A percentile compares a stretch with the other conserved stretches of the same genome.
These are phyloP conservation scores for Botrytis squamosa DNA, from an alignment of 2,329 filamentous ascomycete species.

Conservation along the genomic window DNA sequence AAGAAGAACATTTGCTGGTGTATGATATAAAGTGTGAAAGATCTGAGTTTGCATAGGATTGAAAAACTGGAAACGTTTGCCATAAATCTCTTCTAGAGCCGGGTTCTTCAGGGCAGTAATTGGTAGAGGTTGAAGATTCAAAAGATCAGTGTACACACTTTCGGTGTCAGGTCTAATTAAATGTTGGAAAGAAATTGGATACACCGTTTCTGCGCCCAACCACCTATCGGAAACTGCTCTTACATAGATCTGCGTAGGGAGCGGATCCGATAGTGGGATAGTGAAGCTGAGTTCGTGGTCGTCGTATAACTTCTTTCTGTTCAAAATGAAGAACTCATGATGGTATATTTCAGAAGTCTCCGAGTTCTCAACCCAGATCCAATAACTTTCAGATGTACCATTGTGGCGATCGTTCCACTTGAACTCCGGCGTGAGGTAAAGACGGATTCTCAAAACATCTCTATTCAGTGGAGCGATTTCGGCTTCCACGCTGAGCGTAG, in stretches of 20 bases:
- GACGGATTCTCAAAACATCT: conserved; percentile 87
- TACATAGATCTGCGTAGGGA: conserved; percentile 95
- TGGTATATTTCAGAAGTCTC: conserved; percentile 98
- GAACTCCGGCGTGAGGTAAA: conserved; percentile 86
- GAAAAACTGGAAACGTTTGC: conserved; percentile 88
- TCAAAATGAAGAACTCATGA: conserved; percentile 94
- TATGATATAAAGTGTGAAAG: conserved; percentile 95
- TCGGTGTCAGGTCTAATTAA: conserved; percentile 96
- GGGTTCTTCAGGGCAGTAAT: conserved; percentile 86
- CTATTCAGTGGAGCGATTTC: conserved; percentile 95
- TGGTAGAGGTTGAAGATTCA: conserved; percentile 87
- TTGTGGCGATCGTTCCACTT: conserved; percentile 92
- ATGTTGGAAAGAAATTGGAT: conserved; percentile 95
- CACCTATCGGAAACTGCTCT: conserved; percentile 92
- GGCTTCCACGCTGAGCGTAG: conserved; percentile 83
- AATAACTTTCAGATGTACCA: conserved; percentile 93
- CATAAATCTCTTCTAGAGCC: conserved; percentile 83
- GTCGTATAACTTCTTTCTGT: conserved; percentile 83
- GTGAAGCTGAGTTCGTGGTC: conserved; percentile 99
- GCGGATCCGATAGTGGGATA: conserved; percentile 87
- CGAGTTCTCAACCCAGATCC: conserved; percentile 98
- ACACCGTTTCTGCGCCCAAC: conserved; percentile 94
- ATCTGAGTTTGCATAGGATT: conserved; percentile 99
- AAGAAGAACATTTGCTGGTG: conserved; percentile 84
- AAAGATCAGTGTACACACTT: conserved; percentile 91